These are phyloP conservation scores for Maudiozyma serrabonitensis DNA, from an alignment of 805 yeast genomes.

Conservation along the genomic window DNA sequence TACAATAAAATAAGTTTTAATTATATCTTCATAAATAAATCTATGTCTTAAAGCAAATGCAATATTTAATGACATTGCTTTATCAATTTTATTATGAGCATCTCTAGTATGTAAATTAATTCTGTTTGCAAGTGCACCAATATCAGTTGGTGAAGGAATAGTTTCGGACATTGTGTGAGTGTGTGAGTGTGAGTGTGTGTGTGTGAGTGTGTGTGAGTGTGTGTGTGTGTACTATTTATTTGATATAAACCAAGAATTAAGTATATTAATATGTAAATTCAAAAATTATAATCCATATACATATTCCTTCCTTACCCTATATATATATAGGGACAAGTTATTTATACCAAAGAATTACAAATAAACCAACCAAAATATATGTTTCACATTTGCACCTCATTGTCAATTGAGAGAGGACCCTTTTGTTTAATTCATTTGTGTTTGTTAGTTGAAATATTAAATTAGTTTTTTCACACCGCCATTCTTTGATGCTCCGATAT, in stretches of 20 bases:
- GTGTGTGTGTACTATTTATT: not conserved
- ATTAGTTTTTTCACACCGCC: too few species aligned
- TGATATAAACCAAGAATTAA: not conserved
- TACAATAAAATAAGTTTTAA: constrained; percentile 62
- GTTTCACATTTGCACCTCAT: too few species aligned
- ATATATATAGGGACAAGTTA: not conserved
- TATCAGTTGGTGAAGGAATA: constrained; percentile 68
- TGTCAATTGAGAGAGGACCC: too few species aligned
- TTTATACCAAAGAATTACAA: too few species aligned
- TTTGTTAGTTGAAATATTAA: too few species aligned
- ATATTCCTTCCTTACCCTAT: too few species aligned
- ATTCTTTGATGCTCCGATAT: not conserved
- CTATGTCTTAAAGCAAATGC: constrained; percentile 70
- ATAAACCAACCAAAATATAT: too few species aligned
- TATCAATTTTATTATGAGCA: constrained; percentile 60
- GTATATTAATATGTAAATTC: not conserved
- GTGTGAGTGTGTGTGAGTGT: not conserved
- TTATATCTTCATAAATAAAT: constrained; percentile 70
- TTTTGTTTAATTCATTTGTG: too few species aligned
- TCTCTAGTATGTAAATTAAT: constrained; percentile 60
- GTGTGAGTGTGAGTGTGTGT: not conserved
- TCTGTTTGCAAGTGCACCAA: constrained; percentile 77
- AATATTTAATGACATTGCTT: constrained; percentile 56
- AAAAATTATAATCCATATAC: too few species aligned
- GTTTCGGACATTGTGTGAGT: not conserved